Conservation (phyloP, 1,284 basidiomycete genomes). For the Coniferiporia weirii region DNA sequence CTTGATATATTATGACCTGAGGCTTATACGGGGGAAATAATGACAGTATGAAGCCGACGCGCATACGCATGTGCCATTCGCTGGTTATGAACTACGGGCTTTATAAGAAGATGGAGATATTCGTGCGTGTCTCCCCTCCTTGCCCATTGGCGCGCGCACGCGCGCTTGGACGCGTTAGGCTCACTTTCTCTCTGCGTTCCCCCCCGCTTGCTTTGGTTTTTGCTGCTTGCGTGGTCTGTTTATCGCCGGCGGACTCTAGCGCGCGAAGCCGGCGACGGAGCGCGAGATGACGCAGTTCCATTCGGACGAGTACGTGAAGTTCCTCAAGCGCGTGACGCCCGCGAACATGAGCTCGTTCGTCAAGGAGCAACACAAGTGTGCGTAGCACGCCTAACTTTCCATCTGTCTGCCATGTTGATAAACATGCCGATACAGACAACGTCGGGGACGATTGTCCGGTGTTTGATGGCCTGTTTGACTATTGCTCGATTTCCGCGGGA, state of each 20-base stretch:
- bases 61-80: constrained; percentile 99
- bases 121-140: constrained; percentile 53
- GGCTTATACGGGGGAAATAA: neutral
- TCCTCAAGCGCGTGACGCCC: constrained; percentile 79
- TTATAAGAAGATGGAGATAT: constrained; percentile 97
- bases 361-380: constrained; percentile 96
- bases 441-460: constrained; percentile 97
- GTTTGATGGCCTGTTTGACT: constrained; percentile 97
- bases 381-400: constrained; percentile 27
- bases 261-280: constrained; percentile 98
- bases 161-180: neutral
- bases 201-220: too few species aligned
- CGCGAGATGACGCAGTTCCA: constrained; percentile 97
- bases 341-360: constrained; percentile 84
- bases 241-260: constrained; percentile 39
- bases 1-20: neutral
- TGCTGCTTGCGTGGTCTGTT: too few species aligned
- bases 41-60: constrained; percentile 87
- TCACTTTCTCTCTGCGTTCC: neutral
- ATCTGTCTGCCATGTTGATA: too few species aligned
- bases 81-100: constrained; percentile 99
- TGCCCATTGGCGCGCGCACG: neutral
- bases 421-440: constrained; percentile 59
- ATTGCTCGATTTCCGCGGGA: constrained; percentile 97
- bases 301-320: constrained; percentile 92